Conservation (phyloP, 2,329 filamentous ascomycete genomes). For the Leptographium wingfieldii region DNA sequence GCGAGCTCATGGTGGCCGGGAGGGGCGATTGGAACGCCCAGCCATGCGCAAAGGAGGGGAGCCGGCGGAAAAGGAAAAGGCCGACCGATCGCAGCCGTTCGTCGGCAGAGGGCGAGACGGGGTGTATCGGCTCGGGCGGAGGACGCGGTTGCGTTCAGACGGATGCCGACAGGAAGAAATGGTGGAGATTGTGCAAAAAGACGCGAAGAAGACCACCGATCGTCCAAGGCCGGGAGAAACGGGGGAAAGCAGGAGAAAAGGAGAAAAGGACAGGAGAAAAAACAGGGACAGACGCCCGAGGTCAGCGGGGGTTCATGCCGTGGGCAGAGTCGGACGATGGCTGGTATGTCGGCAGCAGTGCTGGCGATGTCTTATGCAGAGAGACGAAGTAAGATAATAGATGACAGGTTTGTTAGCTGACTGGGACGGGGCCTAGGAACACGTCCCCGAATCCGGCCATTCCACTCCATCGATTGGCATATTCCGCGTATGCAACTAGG, state of each 20-base stretch:
- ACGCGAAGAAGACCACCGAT: neutral
- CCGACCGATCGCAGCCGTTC: neutral
- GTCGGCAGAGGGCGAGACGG: neutral
- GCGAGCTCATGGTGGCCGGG: constrained; percentile 66
- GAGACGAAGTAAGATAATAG: neutral
- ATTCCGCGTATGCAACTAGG: neutral
- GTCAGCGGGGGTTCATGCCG: neutral
- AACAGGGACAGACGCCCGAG: neutral
- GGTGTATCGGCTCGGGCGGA: neutral
- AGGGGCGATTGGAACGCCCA: constrained; percentile 23
- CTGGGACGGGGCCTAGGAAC: neutral
- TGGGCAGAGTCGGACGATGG: neutral
- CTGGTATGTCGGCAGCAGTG: neutral
- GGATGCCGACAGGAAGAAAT: neutral
- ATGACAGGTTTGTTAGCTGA: neutral
- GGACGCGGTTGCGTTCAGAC: neutral
- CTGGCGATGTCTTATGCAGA: neutral
- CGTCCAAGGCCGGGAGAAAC: no score
- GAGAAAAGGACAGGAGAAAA: neutral
- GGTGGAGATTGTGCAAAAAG: neutral
- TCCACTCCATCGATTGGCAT: constrained; percentile 1
- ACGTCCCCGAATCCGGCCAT: constrained; percentile 1
- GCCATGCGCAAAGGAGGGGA: constrained; percentile 27
- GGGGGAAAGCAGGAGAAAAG: no score
- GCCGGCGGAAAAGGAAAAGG: constrained; percentile 1